phyloP scores from a whole-genome alignment of 257 asterid genomes.

The Coffea canephora region DNA sequence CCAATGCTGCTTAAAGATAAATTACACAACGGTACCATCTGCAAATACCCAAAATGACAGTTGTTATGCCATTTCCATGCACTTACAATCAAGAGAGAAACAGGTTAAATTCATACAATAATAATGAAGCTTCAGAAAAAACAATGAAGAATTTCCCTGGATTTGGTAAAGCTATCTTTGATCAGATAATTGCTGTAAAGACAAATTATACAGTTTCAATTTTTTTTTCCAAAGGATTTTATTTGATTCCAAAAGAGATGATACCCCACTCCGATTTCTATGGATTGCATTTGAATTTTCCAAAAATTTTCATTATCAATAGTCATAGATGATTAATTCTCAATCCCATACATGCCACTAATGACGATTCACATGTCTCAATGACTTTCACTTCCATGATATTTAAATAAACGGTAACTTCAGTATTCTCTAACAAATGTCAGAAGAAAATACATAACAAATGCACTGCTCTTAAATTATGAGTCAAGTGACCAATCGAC shows the following conservation, averaged over 20 bases:
- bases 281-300: background rate
- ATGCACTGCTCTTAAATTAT: background rate
- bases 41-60: constrained; percentile 31
- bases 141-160: background rate
- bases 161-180: background rate
- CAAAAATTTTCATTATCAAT: background rate
- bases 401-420: background rate
- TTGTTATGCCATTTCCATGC: constrained; percentile 15
- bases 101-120: background rate
- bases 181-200: background rate
- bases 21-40: constrained; percentile 96
- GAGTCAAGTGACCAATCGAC: background rate
- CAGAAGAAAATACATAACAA: background rate
- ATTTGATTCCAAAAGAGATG: background rate
- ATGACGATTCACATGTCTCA: background rate
- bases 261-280: too few relatives aligned
- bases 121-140: constrained; percentile 1
- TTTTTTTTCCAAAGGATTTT: background rate
- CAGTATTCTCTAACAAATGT: background rate
- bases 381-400: background rate
- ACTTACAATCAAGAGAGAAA: background rate
- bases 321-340: background rate
- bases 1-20: constrained; percentile 74
- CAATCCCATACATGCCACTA: background rate
- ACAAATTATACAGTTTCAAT: background rate